Conservation (phyloP, 495 filamentous ascomycete species). For the Diplogelasinospora grovesii region DNA sequence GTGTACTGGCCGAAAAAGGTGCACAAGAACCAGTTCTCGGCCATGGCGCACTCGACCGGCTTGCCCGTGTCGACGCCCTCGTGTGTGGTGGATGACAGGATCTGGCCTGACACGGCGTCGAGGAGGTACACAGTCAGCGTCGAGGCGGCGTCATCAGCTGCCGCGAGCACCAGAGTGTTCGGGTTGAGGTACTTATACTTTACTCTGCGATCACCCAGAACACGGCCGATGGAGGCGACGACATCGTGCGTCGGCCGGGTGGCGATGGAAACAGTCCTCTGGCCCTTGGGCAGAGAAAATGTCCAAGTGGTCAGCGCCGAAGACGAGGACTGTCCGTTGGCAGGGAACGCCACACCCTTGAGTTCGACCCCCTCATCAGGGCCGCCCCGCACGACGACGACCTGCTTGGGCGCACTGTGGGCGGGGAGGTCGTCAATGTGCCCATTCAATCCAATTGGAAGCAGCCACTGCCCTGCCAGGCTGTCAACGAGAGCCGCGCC, state of each 20-base stretch:
- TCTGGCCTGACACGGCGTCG: conserved; percentile 75
- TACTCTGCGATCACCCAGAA: conserved; percentile 83
- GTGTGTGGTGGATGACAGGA: conserved; percentile 66
- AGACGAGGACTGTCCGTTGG: conserved; percentile 35
- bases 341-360: conserved; percentile 50
- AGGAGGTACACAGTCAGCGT: conserved; percentile 71
- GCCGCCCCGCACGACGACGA: conserved; percentile 58
- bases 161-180: conserved; percentile 74
- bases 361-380: conserved; percentile 52
- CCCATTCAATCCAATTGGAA: conserved; percentile 42
- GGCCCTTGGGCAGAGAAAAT: conserved; percentile 60
- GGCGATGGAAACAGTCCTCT: conserved; percentile 60
- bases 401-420: conserved; percentile 37
- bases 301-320: conserved; percentile 58
- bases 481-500: conserved; percentile 47
- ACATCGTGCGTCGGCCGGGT: conserved; percentile 71
- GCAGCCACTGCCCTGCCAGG: conserved; percentile 39
- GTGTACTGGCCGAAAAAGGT: conserved; percentile 66
- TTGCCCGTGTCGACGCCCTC: conserved; percentile 66
- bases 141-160: conserved; percentile 49
- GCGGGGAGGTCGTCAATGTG: conserved; percentile 33
- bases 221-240: conserved; percentile 89
- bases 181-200: conserved; percentile 96
- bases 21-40: conserved; percentile 95
- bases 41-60: conserved; percentile 67